phyloP scores from a whole-genome alignment of 2,329 filamentous ascomycete genomes.

The Corynespora cassiicola region DNA sequence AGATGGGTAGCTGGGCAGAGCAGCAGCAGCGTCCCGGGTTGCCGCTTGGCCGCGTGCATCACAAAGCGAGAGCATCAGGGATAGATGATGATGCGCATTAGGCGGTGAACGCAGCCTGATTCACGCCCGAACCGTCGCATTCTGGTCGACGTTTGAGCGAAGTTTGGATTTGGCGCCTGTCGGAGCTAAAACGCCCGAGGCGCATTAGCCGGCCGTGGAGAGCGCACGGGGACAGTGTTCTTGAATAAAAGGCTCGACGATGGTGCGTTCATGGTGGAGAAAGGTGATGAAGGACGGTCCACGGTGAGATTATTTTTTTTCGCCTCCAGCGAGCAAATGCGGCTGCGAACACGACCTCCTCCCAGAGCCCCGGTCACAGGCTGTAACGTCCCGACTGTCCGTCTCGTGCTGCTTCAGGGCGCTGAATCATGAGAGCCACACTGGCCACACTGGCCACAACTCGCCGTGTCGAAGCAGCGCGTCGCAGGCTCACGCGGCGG shows the following conservation, averaged over 20 bases:
- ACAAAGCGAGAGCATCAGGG: constrained; percentile 21
- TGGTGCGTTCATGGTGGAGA: constrained; percentile 19
- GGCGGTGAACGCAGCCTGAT: constrained; percentile 43
- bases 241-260: constrained; percentile 27
- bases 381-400: constrained; percentile 30
- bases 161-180: constrained; percentile 34
- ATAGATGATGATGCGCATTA: constrained; percentile 38
- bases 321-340: constrained; percentile 22
- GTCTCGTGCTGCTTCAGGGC: constrained; percentile 22
- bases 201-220: constrained; percentile 44
- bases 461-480: constrained; percentile 19
- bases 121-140: constrained; percentile 30
- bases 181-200: constrained; percentile 38
- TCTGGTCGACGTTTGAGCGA: constrained; percentile 32
- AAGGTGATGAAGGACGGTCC: constrained; percentile 29
- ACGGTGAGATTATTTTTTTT: constrained; percentile 19
- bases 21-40: constrained; percentile 15
- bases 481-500: constrained; percentile 28
- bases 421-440: constrained; percentile 25
- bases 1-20: no score
- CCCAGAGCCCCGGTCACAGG: constrained; percentile 35
- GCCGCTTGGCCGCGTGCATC: constrained; percentile 32
- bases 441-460: no score
- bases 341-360: constrained; percentile 37
- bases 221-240: constrained; percentile 43